Evolutionary conservation across 768 basidiomycete genomes (phyloP).

Genomic region (Crucibulum laeve): DNA sequence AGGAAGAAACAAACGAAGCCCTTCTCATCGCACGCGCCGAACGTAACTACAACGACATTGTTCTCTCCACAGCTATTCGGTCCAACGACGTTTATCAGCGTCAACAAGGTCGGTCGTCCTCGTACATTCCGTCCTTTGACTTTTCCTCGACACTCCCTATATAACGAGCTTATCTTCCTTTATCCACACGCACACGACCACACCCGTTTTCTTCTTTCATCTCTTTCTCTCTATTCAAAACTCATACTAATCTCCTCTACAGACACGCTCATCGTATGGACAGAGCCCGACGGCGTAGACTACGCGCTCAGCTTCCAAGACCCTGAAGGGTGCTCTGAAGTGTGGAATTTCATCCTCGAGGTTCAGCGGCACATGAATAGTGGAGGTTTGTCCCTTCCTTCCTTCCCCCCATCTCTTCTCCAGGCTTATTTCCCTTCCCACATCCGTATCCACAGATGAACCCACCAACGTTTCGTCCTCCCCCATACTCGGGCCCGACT

Average conservation of each 20-base stretch:
- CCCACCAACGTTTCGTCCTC: constrained; percentile 51
- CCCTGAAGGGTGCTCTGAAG: constrained; percentile 89
- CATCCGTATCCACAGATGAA: constrained; percentile 31
- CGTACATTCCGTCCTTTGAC: constrained; percentile 6
- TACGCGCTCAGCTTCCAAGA: constrained; percentile 98
- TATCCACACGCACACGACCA: neutral
- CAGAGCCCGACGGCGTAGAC: constrained; percentile 90
- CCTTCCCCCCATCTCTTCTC: neutral
- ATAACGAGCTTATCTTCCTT: neutral
- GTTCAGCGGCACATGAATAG: constrained; percentile 81
- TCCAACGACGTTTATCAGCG: constrained; percentile 82
- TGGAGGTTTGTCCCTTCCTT: constrained; percentile 40
- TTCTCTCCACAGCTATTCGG: constrained; percentile 78
- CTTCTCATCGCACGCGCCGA: constrained; percentile 84
- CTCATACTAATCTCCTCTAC: no score
- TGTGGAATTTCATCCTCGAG: constrained; percentile 95
- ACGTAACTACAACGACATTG: constrained; percentile 62
- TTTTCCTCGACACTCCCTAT: constrained; percentile 1
- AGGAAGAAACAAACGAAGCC: constrained; percentile 72
- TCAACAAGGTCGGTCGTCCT: constrained; percentile 64
- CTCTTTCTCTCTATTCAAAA: no score
- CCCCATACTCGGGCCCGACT: constrained; percentile 53
- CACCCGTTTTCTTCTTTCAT: constrained; percentile 2
- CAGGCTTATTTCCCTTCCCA: neutral
- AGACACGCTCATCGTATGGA: constrained; percentile 99